phyloP scores from a whole-genome alignment of 2,329 filamentous ascomycete genomes.

The Aspergillus pseudonomiae region DNA sequence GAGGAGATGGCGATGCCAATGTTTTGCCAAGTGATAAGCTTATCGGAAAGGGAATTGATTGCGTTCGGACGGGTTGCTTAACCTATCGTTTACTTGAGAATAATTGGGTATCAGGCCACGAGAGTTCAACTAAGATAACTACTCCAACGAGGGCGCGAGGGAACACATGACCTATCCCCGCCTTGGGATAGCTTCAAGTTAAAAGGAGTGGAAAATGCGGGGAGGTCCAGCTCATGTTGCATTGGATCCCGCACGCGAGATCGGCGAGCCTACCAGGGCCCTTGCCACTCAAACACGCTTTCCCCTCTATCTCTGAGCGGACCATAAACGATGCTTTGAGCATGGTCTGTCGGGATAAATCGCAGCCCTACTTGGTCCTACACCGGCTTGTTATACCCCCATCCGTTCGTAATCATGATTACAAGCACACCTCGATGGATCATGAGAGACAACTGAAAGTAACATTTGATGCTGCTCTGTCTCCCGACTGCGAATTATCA shows the following conservation, averaged over 20 bases:
- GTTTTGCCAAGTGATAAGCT: conserved; percentile 15
- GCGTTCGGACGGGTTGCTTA: not conserved
- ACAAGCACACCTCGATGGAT: not conserved
- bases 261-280: not conserved
- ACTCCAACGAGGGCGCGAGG: not conserved
- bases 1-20: conserved; percentile 9
- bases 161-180: not conserved
- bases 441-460: not conserved
- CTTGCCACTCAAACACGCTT: too few relatives aligned
- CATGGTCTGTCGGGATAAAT: not conserved
- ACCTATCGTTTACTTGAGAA: not conserved
- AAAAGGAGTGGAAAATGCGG: not conserved
- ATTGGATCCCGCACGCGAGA: not conserved
- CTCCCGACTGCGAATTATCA: not conserved
- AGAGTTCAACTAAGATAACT: not conserved
- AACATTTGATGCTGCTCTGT: not conserved
- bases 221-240: not conserved
- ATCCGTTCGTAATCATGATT: not conserved
- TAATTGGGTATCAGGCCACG: not conserved
- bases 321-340: not conserved
- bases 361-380: not conserved
- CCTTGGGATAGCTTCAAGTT: not conserved
- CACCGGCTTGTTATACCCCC: not conserved
- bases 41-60: conserved; percentile 1
- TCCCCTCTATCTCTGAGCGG: too few relatives aligned